Percentiles rank a stretch among this genome's conserved stretches.
Conservation (phyloP, 257 asterid genomes). For the Paulownia fortunei region DNA sequence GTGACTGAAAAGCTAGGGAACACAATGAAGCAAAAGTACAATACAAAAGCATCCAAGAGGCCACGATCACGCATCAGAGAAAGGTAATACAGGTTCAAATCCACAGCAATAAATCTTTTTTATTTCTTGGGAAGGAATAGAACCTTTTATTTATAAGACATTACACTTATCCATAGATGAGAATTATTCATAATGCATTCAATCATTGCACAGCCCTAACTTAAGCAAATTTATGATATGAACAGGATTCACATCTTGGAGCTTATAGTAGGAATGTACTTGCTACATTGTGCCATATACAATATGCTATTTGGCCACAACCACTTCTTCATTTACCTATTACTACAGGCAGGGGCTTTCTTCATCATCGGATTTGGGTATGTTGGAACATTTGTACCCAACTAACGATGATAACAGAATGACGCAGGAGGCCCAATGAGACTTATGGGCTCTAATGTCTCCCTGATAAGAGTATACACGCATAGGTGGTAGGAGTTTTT, state of each 20-base stretch:
- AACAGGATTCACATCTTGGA: slow-evolving; percentile 77
- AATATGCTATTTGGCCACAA: slow-evolving; percentile 67
- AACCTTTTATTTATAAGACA: neutral
- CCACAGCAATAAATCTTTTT: neutral
- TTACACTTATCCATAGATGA: neutral
- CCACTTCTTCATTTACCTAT: slow-evolving; percentile 75
- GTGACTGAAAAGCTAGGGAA: slow-evolving; percentile 85
- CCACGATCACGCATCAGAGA: slow-evolving; percentile 57
- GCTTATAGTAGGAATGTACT: slow-evolving; percentile 73
- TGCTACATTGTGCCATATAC: slow-evolving; percentile 82
- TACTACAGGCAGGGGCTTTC: slow-evolving; percentile 85
- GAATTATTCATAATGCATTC: neutral
- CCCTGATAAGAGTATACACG: neutral
- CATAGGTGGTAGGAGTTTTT: neutral
- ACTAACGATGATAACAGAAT: slow-evolving; percentile 27
- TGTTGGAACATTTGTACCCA: slow-evolving; percentile 78
- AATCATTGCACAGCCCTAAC: slow-evolving; percentile 29
- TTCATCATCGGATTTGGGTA: slow-evolving; percentile 71
- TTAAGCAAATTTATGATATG: slow-evolving; percentile 25
- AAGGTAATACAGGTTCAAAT: slow-evolving; percentile 44
- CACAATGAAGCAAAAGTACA: slow-evolving; percentile 48
- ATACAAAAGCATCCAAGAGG: slow-evolving; percentile 43
- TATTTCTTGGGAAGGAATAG: neutral
- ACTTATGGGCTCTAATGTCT: slow-evolving; percentile 15
- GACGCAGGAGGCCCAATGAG: neutral